A percentile compares a stretch with the other conserved stretches of the same genome.
Conservation (phyloP, 2,329 filamentous ascomycete species). For the Ophiocordyceps camponoti-saundersi region DNA sequence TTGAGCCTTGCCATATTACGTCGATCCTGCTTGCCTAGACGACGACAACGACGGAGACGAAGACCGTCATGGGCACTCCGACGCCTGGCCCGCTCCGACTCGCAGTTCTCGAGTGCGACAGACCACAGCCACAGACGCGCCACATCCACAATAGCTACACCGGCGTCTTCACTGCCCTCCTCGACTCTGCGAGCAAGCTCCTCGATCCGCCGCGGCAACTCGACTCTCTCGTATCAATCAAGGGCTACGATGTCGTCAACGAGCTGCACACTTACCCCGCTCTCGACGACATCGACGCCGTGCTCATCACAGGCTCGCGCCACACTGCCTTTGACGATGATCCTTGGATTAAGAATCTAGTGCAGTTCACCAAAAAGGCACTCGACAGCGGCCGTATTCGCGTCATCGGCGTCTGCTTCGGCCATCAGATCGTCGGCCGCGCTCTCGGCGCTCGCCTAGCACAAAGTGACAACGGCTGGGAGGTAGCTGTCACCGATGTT, state of each 20-base stretch:
- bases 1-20: not conserved
- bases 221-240: conserved; percentile 35
- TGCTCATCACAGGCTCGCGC: conserved; percentile 67
- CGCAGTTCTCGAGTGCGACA: conserved; percentile 80
- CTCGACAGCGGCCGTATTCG: conserved; percentile 37
- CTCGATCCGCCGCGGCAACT: conserved; percentile 24
- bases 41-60: not conserved
- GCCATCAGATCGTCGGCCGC: conserved; percentile 28
- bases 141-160: conserved; percentile 56
- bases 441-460: conserved; percentile 21
- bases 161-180: conserved; percentile 47
- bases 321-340: conserved; percentile 25
- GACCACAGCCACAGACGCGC: conserved; percentile 46
- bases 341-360: conserved; percentile 25
- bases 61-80: not conserved
- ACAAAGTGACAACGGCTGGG: conserved; percentile 23
- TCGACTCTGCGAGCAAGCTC: conserved; percentile 33
- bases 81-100: conserved; percentile 44
- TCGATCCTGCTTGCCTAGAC: not conserved
- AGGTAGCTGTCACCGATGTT: conserved; percentile 24
- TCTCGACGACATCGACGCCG: conserved; percentile 59
- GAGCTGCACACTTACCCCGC: conserved; percentile 50
- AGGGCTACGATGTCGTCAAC: conserved; percentile 54
- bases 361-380: conserved; percentile 18
- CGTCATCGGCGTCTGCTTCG: conserved; percentile 32